Evolutionary conservation across 2,329 filamentous ascomycete genomes (phyloP).

Genomic region (Amauroascus niger): DNA sequence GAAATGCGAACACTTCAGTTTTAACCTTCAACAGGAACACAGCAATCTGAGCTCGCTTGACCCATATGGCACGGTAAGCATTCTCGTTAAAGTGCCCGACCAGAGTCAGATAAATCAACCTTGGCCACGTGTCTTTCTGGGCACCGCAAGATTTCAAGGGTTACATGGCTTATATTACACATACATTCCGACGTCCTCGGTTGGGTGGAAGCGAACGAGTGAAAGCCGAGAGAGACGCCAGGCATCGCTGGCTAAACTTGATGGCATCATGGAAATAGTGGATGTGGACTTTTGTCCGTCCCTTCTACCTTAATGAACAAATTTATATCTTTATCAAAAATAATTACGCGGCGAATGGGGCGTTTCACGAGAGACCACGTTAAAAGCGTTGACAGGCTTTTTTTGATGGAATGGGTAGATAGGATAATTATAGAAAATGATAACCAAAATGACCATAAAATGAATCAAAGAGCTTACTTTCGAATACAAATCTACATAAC

Average conservation of each 20-base stretch:
- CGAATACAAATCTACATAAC: background rate
- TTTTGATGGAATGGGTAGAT: conserved; percentile 1
- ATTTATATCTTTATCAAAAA: background rate
- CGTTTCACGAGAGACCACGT: background rate
- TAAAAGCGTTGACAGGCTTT: conserved; percentile 1
- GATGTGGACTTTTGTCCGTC: background rate
- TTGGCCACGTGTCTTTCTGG: background rate
- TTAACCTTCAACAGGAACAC: conserved; percentile 2
- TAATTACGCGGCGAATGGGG: background rate
- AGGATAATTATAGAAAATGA: background rate
- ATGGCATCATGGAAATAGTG: background rate
- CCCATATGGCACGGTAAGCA: background rate
- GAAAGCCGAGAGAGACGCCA: background rate
- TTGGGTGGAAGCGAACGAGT: background rate
- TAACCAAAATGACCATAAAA: background rate
- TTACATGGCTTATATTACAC: background rate
- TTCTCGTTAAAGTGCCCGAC: background rate
- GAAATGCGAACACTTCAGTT: background rate
- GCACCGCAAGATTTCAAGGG: background rate
- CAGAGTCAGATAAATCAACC: background rate
- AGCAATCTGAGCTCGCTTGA: background rate
- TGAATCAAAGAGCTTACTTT: background rate
- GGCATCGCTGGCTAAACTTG: background rate
- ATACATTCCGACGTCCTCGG: background rate
- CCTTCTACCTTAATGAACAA: background rate